Evolutionary conservation across 2,329 filamentous ascomycete species (phyloP).

Genomic region (Fusarium bulbicola): DNA sequence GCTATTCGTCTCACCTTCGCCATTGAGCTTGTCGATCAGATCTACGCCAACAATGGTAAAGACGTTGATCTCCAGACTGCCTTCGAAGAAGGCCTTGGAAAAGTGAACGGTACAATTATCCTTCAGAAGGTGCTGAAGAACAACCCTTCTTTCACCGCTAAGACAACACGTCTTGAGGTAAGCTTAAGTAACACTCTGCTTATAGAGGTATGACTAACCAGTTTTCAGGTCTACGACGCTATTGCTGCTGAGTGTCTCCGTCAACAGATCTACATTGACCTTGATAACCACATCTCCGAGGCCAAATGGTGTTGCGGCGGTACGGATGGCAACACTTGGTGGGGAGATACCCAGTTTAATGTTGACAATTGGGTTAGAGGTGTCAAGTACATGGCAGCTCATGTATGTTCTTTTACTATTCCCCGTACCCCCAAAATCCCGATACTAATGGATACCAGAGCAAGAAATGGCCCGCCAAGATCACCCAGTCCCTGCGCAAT

Average conservation of each 20-base stretch:
- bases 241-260: conserved; percentile 65
- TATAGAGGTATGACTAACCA: accelerated
- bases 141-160: conserved; percentile 64
- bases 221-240: conserved; percentile 59
- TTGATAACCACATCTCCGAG: conserved; percentile 69
- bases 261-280: conserved; percentile 65
- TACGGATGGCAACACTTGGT: conserved; percentile 67
- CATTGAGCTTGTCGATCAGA: conserved; percentile 71
- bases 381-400: conserved; percentile 66
- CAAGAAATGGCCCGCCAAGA: conserved; percentile 26
- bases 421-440: accelerated
- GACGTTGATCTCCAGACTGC: conserved; percentile 58
- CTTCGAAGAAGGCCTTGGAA: conserved; percentile 58
- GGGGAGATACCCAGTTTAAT: conserved; percentile 68
- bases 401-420: conserved; percentile 50
- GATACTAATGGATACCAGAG: neutral
- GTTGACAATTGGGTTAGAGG: conserved; percentile 69
- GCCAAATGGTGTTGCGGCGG: conserved; percentile 67
- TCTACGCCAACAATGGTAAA: conserved; percentile 57
- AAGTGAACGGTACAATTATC: conserved; percentile 61
- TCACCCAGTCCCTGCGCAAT: conserved; percentile 57
- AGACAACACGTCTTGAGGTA: conserved; percentile 63
- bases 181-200: neutral
- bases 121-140: conserved; percentile 62
- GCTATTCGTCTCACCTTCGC: conserved; percentile 70